Evolutionary conservation across 2,329 filamentous ascomycete genomes (phyloP).

Genomic region (Paecilomyces formosus): DNA sequence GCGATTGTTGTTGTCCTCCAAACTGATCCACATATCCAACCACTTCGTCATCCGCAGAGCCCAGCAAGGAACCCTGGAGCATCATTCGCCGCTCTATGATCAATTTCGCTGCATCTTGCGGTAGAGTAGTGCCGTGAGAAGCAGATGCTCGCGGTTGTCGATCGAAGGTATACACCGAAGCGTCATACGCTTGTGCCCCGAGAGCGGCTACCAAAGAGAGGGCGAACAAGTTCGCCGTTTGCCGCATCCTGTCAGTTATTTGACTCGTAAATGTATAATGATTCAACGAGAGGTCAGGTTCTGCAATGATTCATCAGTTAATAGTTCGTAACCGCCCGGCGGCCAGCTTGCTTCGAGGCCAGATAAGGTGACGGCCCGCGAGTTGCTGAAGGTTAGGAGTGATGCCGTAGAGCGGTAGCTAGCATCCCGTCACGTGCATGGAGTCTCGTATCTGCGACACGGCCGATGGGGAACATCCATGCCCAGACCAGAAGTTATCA

Average conservation of each 20-base stretch:
- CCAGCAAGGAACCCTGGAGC: constrained; percentile 39
- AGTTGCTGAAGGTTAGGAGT: background rate
- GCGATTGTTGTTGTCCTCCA: constrained; percentile 44
- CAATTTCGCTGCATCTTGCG: constrained; percentile 26
- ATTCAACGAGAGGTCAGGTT: background rate
- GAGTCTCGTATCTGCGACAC: background rate
- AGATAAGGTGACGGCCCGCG: background rate
- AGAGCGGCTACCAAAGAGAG: constrained; percentile 16
- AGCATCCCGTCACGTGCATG: background rate
- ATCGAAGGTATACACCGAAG: constrained; percentile 26
- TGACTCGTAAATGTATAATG: background rate
- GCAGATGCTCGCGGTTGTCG: constrained; percentile 1
- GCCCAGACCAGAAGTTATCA: background rate
- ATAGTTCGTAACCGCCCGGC: background rate
- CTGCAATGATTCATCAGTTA: background rate
- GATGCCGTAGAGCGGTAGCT: background rate
- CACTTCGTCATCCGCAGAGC: constrained; percentile 39
- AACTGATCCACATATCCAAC: constrained; percentile 54
- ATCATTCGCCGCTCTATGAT: constrained; percentile 41
- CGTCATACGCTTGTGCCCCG: constrained; percentile 21
- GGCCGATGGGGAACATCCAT: background rate
- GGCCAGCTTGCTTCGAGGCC: background rate
- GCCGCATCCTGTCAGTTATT: constrained; percentile 16
- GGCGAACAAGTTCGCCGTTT: constrained; percentile 18
- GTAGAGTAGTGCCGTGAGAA: constrained; percentile 7